Evolutionary conservation across 2,329 filamentous ascomycete species (phyloP).

Genomic region (Cladosporium sphaerospermum): DNA sequence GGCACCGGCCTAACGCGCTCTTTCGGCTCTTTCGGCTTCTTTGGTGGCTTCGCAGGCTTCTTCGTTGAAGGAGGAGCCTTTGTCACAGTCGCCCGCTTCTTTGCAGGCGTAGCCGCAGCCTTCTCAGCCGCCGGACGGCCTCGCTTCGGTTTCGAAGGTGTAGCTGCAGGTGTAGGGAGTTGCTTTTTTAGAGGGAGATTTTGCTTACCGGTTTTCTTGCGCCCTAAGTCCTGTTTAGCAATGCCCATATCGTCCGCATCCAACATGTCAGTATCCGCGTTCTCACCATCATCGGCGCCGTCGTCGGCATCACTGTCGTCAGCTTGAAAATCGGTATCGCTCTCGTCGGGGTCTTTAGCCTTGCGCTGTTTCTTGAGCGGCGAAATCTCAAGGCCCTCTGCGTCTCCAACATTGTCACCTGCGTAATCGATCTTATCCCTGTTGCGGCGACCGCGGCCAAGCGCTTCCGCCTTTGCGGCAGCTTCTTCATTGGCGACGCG

Average conservation of each 20-base stretch:
- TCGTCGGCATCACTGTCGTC: slow-evolving; percentile 33
- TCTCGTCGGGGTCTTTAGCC: slow-evolving; percentile 33
- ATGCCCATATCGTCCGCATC: slow-evolving; percentile 14
- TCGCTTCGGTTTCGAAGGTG: background rate
- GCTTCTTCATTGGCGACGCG: slow-evolving; percentile 68
- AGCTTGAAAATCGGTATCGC: slow-evolving; percentile 47
- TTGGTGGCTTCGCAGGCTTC: background rate
- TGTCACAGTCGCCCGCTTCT: background rate
- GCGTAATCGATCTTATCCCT: slow-evolving; percentile 52
- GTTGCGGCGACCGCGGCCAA: slow-evolving; percentile 78
- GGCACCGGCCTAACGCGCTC: background rate
- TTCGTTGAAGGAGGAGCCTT: background rate
- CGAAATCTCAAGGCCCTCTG: slow-evolving; percentile 20
- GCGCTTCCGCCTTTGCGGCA: slow-evolving; percentile 61
- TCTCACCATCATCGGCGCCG: slow-evolving; percentile 24
- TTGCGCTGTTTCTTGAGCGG: slow-evolving; percentile 30
- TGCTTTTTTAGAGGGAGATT: slow-evolving; percentile 9
- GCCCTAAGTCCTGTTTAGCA: slow-evolving; percentile 26
- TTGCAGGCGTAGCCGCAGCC: background rate
- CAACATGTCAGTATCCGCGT: slow-evolving; percentile 18
- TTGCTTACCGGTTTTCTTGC: slow-evolving; percentile 24
- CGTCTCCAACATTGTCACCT: slow-evolving; percentile 23
- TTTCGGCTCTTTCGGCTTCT: background rate
- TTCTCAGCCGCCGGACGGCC: background rate
- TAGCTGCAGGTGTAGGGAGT: background rate